Base-by-base conservation (phyloP, 257 asterid species). In the Fraxinus quadrangulata region DNA sequence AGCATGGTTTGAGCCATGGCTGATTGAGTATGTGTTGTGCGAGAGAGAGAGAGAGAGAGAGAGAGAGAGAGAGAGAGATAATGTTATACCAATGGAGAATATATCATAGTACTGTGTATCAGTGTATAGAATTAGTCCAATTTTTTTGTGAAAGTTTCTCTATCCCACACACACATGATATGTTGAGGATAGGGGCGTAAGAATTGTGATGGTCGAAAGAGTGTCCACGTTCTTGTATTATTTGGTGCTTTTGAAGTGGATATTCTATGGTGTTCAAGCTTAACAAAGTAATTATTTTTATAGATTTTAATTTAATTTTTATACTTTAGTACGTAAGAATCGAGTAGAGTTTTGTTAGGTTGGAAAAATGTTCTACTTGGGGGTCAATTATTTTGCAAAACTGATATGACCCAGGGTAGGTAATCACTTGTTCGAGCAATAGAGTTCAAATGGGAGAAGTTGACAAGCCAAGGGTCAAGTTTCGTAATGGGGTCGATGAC, bases 1-100 rank as follows among this genome's bases (percentile, higher is more conserved):
- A 89, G 85, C 96, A 91, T 91, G 78, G 90, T 84, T 80, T 90
- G 97, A 85, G 96, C 93, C 90, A 83, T 85, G 56, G 69, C 51
- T 28, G 19, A 23, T 24, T 72, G 39, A 36, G 16, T 49, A 54
- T 74, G 63, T 34, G 14, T 30, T 24, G 74, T 49, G 67, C 65
- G 81, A 1, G n/a, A 5, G 33, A 31, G 39, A 16, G 49, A 63
- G 0, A 56, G 28, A n/a, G 26, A 19, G 2, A 19, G 66, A 17
- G 11, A 5, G 2, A 5, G 66, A 17, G 11, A 5, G 6, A 56
- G 28, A 54, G 40, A 24, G 16, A 67, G 73, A 71, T 28, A 23
- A 49, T 73, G 51, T 12, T 65, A 8, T 67, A 6, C 21, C 19
- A 72, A 31, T 34, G 74, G 13, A 21, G 26, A 26, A 37, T 47